phyloP scores from a whole-genome alignment of 192 early-diverging fungal genomes.

The Coemansia sp. region DNA sequence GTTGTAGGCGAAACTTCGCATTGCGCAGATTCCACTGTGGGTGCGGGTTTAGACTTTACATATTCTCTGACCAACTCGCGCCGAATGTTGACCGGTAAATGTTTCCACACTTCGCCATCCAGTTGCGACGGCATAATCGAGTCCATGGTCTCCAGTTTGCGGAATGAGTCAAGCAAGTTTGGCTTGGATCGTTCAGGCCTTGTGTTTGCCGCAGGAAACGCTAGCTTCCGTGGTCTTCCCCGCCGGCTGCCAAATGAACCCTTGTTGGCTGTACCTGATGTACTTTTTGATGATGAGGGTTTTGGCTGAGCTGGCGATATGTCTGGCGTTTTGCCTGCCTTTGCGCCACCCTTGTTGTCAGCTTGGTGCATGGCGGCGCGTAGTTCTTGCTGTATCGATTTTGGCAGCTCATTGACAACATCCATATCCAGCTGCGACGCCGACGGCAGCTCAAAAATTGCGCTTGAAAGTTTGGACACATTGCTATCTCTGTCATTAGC shows the following conservation, averaged over 20 bases:
- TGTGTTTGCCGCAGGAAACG: slow-evolving; percentile 2
- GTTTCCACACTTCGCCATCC: slow-evolving; percentile 32
- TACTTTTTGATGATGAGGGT: not conserved
- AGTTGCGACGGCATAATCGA: slow-evolving; percentile 46
- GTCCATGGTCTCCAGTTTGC: slow-evolving; percentile 29
- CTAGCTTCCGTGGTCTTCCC: slow-evolving; percentile 32
- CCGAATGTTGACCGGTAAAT: slow-evolving; percentile 32
- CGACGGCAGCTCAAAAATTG: slow-evolving; percentile 22
- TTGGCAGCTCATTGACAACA: slow-evolving; percentile 37
- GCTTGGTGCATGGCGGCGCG: slow-evolving; percentile 18
- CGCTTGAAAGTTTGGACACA: not conserved
- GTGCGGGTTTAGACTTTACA: slow-evolving; percentile 17
- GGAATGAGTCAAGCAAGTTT: slow-evolving; percentile 35
- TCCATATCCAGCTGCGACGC: slow-evolving; percentile 42
- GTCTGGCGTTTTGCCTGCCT: not conserved
- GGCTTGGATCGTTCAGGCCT: slow-evolving; percentile 4
- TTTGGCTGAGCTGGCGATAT: not conserved
- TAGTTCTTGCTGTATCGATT: slow-evolving; percentile 36
- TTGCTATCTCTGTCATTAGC: not conserved
- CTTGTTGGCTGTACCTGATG: not conserved
- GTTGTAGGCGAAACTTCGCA: not conserved
- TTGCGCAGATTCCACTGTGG: not conserved
- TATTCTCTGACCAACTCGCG: slow-evolving; percentile 42
- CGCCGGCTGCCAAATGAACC: slow-evolving; percentile 4
- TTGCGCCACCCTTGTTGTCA: not conserved